Percentiles rank a stretch among this genome's conserved stretches.
Evolutionary conservation across 371 early-diverging fungal genomes (phyloP).

Genomic region (Mucor racemosus): DNA sequence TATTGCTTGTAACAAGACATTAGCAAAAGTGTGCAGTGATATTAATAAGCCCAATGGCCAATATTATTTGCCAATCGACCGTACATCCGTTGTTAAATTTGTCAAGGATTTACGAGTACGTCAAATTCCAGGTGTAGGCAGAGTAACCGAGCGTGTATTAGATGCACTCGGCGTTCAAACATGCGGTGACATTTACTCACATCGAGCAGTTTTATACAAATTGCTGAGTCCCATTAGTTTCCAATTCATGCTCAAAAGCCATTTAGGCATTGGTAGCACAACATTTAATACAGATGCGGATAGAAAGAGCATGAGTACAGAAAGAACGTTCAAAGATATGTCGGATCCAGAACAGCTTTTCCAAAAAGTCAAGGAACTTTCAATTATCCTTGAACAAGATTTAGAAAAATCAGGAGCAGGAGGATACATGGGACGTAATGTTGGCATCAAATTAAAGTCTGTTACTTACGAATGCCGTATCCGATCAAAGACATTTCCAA

Average conservation of each 20-base stretch:
- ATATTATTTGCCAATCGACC: slow-evolving; percentile 40
- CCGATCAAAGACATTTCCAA: slow-evolving; percentile 45
- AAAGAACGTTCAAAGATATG: slow-evolving; percentile 47
- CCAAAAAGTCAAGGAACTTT: slow-evolving; percentile 44
- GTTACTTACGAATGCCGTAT: slow-evolving; percentile 44
- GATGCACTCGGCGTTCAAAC: slow-evolving; percentile 41
- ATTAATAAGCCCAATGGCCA: slow-evolving; percentile 76
- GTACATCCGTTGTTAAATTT: slow-evolving; percentile 34
- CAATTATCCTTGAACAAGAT: slow-evolving; percentile 37
- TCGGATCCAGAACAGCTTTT: slow-evolving; percentile 32
- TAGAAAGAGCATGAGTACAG: slow-evolving; percentile 50
- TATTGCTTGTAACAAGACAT: slow-evolving; percentile 64
- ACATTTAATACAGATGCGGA: slow-evolving; percentile 27
- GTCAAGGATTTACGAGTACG: slow-evolving; percentile 36
- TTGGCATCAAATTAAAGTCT: slow-evolving; percentile 49
- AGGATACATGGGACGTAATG: slow-evolving; percentile 41
- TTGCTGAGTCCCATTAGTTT: slow-evolving; percentile 49
- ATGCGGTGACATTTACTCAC: slow-evolving; percentile 45
- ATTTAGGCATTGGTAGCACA: slow-evolving; percentile 46
- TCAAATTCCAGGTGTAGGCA: slow-evolving; percentile 52
- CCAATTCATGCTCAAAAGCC: slow-evolving; percentile 38
- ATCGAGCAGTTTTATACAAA: slow-evolving; percentile 46
- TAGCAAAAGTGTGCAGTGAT: slow-evolving; percentile 66
- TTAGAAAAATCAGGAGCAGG: slow-evolving; percentile 18
- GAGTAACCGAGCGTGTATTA: slow-evolving; percentile 53